A percentile compares a stretch with the other conserved stretches of the same genome.
Conservation (phyloP, 192 early-diverging fungal genomes). For the Coemansia sp. region DNA sequence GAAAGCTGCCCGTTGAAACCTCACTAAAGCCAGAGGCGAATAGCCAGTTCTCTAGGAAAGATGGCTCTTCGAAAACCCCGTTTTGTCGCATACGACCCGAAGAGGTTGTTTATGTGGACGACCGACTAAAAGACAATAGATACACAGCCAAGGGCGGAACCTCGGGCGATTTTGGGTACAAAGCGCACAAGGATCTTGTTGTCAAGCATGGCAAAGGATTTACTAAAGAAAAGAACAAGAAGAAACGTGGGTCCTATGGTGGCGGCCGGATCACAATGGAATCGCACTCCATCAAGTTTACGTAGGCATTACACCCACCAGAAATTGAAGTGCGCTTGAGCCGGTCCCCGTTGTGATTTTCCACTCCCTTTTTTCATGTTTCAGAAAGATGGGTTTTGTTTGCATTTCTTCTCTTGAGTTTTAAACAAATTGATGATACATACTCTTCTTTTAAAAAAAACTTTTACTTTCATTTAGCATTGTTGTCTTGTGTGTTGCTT, state of each 20-base stretch:
- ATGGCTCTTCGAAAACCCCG: constrained; percentile 57
- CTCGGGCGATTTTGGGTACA: constrained; percentile 80
- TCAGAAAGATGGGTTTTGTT: too few relatives aligned
- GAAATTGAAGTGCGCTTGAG: constrained; percentile 75
- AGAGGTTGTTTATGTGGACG: constrained; percentile 78
- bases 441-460: neutral
- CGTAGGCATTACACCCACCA: constrained; percentile 1
- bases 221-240: constrained; percentile 96
- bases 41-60: neutral
- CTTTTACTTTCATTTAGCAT: neutral
- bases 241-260: constrained; percentile 93
- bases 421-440: neutral
- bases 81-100: constrained; percentile 85
- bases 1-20: constrained; percentile 41
- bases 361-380: too few relatives aligned
- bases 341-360: constrained; percentile 63
- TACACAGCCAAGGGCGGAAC: constrained; percentile 73
- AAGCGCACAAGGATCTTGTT: constrained; percentile 90
- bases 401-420: neutral
- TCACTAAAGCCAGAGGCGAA: constrained; percentile 15
- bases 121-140: constrained; percentile 83
- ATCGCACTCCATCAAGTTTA: constrained; percentile 90
- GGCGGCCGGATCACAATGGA: constrained; percentile 86
- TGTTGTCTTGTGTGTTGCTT: neutral
- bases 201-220: constrained; percentile 90